Evolutionary conservation across 164 flowering plant genomes (phyloP), one percentile per base, ranked within the genome.

Genomic region (Tetrastigma voinierianum): DNA sequence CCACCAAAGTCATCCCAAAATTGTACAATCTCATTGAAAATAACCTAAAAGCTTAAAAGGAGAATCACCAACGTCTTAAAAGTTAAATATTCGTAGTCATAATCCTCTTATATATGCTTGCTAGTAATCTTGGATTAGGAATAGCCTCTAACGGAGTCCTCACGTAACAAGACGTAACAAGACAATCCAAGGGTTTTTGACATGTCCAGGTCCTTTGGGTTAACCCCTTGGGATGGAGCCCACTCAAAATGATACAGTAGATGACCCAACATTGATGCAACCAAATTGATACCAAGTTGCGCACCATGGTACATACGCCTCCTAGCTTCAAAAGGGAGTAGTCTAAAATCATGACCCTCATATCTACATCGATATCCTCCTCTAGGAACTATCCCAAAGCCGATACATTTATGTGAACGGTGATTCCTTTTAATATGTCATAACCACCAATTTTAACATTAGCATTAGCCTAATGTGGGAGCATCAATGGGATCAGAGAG

Each of bases 261-360:
- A 52, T 80, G 81, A 11, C 79, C 81, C 48, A 80, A 51, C 81
- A 77, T 80, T 12, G n/a, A n/a, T n/a, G n/a, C n/a, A n/a, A n/a
- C n/a, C n/a, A n/a, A n/a, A n/a, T n/a, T n/a, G n/a, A n/a, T 75
- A 1, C 83, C 81, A 12, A 80, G 78, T n/a, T 80, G 81, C 13
- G 83, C 83, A 43, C 81, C 83, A 1, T 81, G 83, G 69, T 81
- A 80, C 8, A 80, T 79, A 32, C 83, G 20, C 44, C 83, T 76
- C 8, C 83, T 81, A 1, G 83, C 83, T 0, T 81, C 83, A 40
- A 80, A 80, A 9, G 83, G 83, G 5, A 80, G 77, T 52, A 80
- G 77, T 46, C 83, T 47, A 44, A 64, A 75, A 52, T 80, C 83
- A 57, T 75, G 79, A 3, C 83, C 83, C 70, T n/a, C n/a, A n/a